Evolutionary conservation across 106 monocot species (phyloP).

Genomic region (Triglochin maritima): DNA sequence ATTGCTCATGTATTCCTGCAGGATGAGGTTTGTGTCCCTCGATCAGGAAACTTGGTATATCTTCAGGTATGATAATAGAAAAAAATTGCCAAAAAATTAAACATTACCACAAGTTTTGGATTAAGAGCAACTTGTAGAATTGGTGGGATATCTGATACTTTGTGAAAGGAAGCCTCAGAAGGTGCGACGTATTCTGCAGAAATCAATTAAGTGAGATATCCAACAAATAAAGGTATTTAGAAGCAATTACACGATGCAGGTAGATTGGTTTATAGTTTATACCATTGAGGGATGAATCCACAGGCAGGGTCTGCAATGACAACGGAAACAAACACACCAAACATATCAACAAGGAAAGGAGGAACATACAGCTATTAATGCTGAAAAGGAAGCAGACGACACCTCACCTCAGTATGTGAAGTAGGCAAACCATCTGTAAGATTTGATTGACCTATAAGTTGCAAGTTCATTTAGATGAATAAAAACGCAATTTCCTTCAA

Average conservation of each 20-base stretch:
- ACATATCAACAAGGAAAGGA: not conserved
- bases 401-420: conserved; percentile 1
- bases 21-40: not conserved
- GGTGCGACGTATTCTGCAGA: not conserved
- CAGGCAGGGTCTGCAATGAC: conserved; percentile 17
- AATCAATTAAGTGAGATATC: not conserved
- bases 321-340: not conserved
- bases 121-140: conserved; percentile 23
- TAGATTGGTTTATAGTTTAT: not conserved
- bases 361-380: not conserved
- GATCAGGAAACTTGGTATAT: not conserved
- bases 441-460: conserved; percentile 1
- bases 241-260: not conserved
- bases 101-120: conserved; percentile 43
- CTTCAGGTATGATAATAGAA: not conserved
- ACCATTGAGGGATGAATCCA: conserved; percentile 21
- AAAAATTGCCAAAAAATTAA: not conserved
- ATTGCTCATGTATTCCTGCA: conserved; percentile 66
- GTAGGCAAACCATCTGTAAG: not conserved
- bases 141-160: conserved; percentile 17
- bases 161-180: conserved; percentile 2
- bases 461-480: not conserved
- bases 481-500: not conserved
- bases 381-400: not conserved
- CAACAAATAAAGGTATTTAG: not conserved